phyloP scores from a whole-genome alignment of 345 rosid species.

The Dipteronia dyeriana region DNA sequence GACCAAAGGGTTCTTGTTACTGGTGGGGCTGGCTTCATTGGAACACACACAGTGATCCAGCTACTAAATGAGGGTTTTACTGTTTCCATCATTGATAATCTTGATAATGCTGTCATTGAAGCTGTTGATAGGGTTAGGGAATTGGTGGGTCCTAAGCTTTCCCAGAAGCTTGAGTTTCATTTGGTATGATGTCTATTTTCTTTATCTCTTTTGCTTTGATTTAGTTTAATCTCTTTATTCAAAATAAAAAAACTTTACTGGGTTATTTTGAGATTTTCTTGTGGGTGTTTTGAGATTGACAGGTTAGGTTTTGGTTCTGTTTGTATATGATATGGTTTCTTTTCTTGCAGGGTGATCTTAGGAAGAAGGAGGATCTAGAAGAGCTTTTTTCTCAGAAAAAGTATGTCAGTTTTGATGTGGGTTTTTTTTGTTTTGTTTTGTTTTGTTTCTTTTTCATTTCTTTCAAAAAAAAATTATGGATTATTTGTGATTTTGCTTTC shows the following conservation, averaged over 20 bases:
- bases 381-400: slow-evolving; percentile 66
- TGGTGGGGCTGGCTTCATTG: slow-evolving; percentile 97
- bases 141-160: slow-evolving; percentile 75
- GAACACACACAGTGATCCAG: slow-evolving; percentile 87
- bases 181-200: slow-evolving; percentile 43
- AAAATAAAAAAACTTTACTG: too few relatives aligned
- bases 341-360: slow-evolving; percentile 79
- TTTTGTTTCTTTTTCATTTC: neutral
- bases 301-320: neutral
- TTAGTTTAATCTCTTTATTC: neutral
- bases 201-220: neutral
- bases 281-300: neutral
- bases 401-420: slow-evolving; percentile 34
- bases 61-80: slow-evolving; percentile 75
- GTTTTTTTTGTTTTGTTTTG: neutral
- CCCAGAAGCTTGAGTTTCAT: slow-evolving; percentile 71
- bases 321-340: neutral
- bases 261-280: too few relatives aligned
- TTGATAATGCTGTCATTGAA: slow-evolving; percentile 76
- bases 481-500: neutral
- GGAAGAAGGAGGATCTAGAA: slow-evolving; percentile 82
- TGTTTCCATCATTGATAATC: slow-evolving; percentile 83
- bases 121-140: slow-evolving; percentile 81
- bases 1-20: slow-evolving; percentile 76
- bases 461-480: neutral